Conservation (phyloP, 768 basidiomycete species). For the Tricholoma matsutake region DNA sequence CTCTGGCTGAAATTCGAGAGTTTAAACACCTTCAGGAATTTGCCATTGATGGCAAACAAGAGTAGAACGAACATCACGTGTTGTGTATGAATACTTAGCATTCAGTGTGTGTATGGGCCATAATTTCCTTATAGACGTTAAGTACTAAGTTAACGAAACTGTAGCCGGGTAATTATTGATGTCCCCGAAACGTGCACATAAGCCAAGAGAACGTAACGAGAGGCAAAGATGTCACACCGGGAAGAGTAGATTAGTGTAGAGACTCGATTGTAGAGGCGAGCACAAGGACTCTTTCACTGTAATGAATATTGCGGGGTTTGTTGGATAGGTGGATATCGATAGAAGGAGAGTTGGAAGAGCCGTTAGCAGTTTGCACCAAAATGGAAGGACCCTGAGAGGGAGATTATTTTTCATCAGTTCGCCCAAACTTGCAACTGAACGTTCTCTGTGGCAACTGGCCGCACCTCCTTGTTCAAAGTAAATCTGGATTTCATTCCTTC, state of each 20-base stretch:
- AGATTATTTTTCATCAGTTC: constrained; percentile 16
- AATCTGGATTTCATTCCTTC: constrained; percentile 42
- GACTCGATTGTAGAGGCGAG: too few species aligned
- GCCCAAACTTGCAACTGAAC: constrained; percentile 8
- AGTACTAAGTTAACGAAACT: not conserved
- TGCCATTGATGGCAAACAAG: too few species aligned
- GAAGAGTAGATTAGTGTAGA: too few species aligned
- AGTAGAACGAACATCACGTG: too few species aligned
- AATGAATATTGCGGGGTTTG: too few species aligned
- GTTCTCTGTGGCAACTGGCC: constrained; percentile 16
- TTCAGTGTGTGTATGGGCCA: not conserved
- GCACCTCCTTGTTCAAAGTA: constrained; percentile 12
- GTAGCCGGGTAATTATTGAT: not conserved
- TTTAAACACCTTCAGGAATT: too few species aligned
- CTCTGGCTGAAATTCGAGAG: too few species aligned
- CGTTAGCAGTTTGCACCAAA: not conserved
- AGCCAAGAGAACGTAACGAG: not conserved
- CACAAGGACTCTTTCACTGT: too few species aligned
- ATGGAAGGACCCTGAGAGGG: constrained; percentile 11
- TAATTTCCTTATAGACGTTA: not conserved
- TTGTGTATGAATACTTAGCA: too few species aligned
- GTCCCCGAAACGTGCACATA: not conserved
- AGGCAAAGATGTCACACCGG: not conserved
- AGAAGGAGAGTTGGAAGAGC: too few species aligned
- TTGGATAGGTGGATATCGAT: too few species aligned